These are phyloP conservation scores for Coleophoma crateriformis DNA, from an alignment of 2,329 filamentous ascomycete species.

Conservation along the genomic window DNA sequence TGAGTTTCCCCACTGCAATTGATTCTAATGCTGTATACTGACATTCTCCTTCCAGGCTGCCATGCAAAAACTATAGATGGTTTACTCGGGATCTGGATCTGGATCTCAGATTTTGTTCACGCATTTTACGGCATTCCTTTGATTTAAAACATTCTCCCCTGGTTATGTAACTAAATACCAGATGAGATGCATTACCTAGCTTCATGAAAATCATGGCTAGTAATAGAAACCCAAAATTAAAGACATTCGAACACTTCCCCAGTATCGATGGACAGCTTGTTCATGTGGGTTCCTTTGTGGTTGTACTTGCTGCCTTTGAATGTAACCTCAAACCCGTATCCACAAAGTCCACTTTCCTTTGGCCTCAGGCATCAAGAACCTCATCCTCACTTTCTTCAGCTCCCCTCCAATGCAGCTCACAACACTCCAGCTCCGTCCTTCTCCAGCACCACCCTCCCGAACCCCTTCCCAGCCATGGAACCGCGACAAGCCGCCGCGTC, in stretches of 20 bases:
- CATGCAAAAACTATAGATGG: slow-evolving; percentile 83
- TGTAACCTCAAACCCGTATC: too few relatives aligned
- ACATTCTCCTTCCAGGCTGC: slow-evolving; percentile 42
- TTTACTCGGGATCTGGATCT: slow-evolving; percentile 13
- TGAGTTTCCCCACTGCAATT: slow-evolving; percentile 28
- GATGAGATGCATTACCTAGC: slow-evolving; percentile 18
- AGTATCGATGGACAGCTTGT: too few relatives aligned
- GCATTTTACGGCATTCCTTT: slow-evolving; percentile 15
- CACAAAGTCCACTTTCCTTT: too few relatives aligned
- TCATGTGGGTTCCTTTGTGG: too few relatives aligned
- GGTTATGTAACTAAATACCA: slow-evolving; percentile 13
- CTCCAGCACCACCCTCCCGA: too few relatives aligned
- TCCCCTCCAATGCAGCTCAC: too few relatives aligned
- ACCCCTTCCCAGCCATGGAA: slow-evolving; percentile 11
- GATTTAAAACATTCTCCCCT: slow-evolving; percentile 16
- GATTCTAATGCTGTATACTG: slow-evolving; percentile 11
- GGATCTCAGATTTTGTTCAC: slow-evolving; percentile 17
- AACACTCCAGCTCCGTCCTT: too few relatives aligned
- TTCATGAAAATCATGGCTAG: slow-evolving; percentile 21
- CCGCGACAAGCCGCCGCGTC: slow-evolving; percentile 8
- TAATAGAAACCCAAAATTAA: slow-evolving; percentile 11
- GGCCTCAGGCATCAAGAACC: too few relatives aligned
- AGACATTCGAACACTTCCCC: not conserved
- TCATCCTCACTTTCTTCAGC: too few relatives aligned
- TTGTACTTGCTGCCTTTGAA: too few relatives aligned